Conservation (phyloP, 306 rosid genomes). For the Ormosia emarginata region DNA sequence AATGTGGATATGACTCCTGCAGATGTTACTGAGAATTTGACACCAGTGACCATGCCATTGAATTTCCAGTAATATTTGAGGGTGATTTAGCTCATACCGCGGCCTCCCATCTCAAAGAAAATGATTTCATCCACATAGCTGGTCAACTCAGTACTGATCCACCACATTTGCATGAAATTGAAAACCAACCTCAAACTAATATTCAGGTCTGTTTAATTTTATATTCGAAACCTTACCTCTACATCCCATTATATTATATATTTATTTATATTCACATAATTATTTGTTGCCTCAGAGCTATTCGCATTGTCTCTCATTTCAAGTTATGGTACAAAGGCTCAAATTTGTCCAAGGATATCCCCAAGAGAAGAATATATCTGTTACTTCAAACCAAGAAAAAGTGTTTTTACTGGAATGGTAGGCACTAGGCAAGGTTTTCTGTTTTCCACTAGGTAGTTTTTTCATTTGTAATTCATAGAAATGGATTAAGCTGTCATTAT, state of each 20-base stretch:
- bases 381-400: background rate
- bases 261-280: no score
- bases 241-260: no score
- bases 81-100: slow-evolving; percentile 73
- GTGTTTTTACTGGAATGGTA: slow-evolving; percentile 44
- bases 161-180: background rate
- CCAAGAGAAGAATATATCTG: background rate
- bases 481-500: background rate
- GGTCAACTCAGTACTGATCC: slow-evolving; percentile 48
- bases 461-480: background rate
- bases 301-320: background rate
- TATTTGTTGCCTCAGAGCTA: no score
- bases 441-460: background rate
- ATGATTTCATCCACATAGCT: slow-evolving; percentile 45
- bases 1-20: no score
- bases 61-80: slow-evolving; percentile 48
- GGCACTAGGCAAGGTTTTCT: slow-evolving; percentile 33
- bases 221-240: no score
- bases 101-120: slow-evolving; percentile 41
- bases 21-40: no score
- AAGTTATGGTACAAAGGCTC: slow-evolving; percentile 55
- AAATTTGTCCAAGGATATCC: slow-evolving; percentile 43
- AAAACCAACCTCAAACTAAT: slow-evolving; percentile 3
- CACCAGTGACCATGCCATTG: no score
- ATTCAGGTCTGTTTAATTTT: slow-evolving; percentile 38